Conservation (phyloP, 2,329 filamentous ascomycete species). For the Aureobasidium mangrovei region DNA sequence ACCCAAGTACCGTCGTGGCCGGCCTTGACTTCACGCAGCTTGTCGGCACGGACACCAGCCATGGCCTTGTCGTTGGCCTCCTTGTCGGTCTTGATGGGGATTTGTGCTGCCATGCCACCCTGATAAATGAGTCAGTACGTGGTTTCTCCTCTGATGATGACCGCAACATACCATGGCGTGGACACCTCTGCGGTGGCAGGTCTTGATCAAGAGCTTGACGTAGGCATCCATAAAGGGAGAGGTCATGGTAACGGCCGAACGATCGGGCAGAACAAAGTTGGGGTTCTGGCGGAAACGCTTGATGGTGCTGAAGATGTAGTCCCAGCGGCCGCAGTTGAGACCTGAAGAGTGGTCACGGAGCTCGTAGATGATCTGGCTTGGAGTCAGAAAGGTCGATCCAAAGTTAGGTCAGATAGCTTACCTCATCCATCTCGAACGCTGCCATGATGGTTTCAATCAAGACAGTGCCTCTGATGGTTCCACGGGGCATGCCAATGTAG, state of each 20-base stretch:
- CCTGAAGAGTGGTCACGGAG: slow-evolving; percentile 92
- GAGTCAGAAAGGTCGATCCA: background rate
- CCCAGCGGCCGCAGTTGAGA: slow-evolving; percentile 97
- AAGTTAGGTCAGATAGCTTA: slow-evolving; percentile 19
- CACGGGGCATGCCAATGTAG: slow-evolving; percentile 77
- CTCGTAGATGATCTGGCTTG: slow-evolving; percentile 80
- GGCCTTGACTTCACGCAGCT: slow-evolving; percentile 88
- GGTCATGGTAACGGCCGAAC: slow-evolving; percentile 89
- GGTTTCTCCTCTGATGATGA: slow-evolving; percentile 25
- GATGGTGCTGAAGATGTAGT: slow-evolving; percentile 99
- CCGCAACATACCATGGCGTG: slow-evolving; percentile 63
- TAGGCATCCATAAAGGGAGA: slow-evolving; percentile 98
- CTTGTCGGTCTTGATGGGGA: slow-evolving; percentile 93
- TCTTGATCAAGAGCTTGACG: slow-evolving; percentile 94
- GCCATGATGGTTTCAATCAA: slow-evolving; percentile 97
- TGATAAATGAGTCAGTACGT: too few relatives aligned
- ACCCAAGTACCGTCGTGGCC: slow-evolving; percentile 98
- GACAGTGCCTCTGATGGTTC: slow-evolving; percentile 89
- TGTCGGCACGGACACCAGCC: slow-evolving; percentile 86
- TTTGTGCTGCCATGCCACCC: slow-evolving; percentile 95
- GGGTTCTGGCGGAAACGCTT: slow-evolving; percentile 98
- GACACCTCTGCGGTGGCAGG: slow-evolving; percentile 92
- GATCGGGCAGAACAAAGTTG: slow-evolving; percentile 87
- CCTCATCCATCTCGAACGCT: slow-evolving; percentile 98
- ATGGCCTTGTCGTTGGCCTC: slow-evolving; percentile 89